Base-by-base conservation (phyloP, 1,284 basidiomycete genomes). In the Moesziomyces sp. region DNA sequence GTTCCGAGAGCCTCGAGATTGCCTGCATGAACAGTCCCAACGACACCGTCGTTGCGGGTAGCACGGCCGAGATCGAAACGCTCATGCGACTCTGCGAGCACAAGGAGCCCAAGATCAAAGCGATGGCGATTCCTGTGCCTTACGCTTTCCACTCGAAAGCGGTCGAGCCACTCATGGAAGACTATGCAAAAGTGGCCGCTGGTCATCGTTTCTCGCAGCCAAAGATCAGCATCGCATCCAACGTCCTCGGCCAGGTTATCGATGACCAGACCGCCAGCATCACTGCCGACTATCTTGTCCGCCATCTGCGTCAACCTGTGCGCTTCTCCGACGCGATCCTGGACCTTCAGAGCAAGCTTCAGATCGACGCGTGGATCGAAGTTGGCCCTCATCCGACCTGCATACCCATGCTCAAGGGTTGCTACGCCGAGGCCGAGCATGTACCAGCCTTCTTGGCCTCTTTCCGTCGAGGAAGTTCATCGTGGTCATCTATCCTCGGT, bases 1-100 rank as follows among this genome's bases (percentile, higher is more conserved):
- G 48, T 0, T 26, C 51, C 51, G 33, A 50, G 10, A 26, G 52
- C 30, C 62, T 65, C 47, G 66, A 72, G 40, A 73, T 73, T 24
- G 76, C 76, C 10, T 78, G 76, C 60, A 21, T 65, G 48, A 78
- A 78, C 52, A 65, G 67, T 23, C 69, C 69, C 4, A 59, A 47
- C 42, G 76, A 75, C 43, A 71, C 67, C 3, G 69, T 78, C 21
- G 58, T 78, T 8, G 65, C 73, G 0, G 76, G 73, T 14, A 44
- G 57, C 16, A 60, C 58, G 14, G 64, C 58, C 3, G 47, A 60
- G 18, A 53, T 75, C 46, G 64, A 68, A 30, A 47, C 35, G 28
- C 26, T 72, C 46, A 47, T 57, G 24, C 56, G 43, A 10, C 40
- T 54, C 4, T 60, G 59, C 56, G 68, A 69, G 38, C 53, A 51